Evolutionary conservation across 1,139 yeast genomes (phyloP).

Genomic region (Diutina mesorugosa): DNA sequence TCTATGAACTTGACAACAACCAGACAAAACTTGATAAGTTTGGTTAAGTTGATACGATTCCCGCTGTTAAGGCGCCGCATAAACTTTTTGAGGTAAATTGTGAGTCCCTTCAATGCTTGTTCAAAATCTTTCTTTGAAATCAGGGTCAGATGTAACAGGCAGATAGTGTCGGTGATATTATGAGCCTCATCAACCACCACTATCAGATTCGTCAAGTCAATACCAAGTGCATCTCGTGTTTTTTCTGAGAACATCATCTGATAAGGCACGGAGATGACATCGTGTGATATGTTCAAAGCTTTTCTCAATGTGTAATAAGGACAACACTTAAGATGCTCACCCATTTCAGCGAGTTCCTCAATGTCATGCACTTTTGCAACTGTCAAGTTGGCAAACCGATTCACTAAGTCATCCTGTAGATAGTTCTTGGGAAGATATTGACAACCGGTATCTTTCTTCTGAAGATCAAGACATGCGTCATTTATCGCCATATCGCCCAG

Average conservation of each 20-base stretch:
- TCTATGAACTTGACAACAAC: conserved; percentile 14
- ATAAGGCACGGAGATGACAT: conserved; percentile 75
- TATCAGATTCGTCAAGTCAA: conserved; percentile 51
- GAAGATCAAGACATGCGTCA: conserved; percentile 73
- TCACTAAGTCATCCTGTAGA: conserved; percentile 9
- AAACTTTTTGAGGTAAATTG: conserved; percentile 47
- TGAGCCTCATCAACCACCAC: conserved; percentile 91
- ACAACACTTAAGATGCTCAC: conserved; percentile 45
- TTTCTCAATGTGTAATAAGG: conserved; percentile 72
- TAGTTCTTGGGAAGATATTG: conserved; percentile 27
- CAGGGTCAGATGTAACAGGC: conserved; percentile 52
- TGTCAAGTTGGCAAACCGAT: conserved; percentile 45
- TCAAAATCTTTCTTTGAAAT: conserved; percentile 39
- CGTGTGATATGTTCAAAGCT: conserved; percentile 39
- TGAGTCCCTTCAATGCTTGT: conserved; percentile 31
- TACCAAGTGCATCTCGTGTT: conserved; percentile 46
- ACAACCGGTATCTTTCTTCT: conserved; percentile 31
- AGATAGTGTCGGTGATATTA: conserved; percentile 67
- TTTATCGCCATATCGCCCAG: conserved; percentile 40
- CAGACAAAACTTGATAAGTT: conserved; percentile 45
- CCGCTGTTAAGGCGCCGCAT: conserved; percentile 53
- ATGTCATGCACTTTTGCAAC: conserved; percentile 64
- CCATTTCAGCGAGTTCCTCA: conserved; percentile 61
- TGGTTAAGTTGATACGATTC: conserved; percentile 59
- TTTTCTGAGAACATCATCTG: conserved; percentile 59